Evolutionary conservation across 2,329 filamentous ascomycete genomes (phyloP).

Genomic region (Hypoxylon sp.): DNA sequence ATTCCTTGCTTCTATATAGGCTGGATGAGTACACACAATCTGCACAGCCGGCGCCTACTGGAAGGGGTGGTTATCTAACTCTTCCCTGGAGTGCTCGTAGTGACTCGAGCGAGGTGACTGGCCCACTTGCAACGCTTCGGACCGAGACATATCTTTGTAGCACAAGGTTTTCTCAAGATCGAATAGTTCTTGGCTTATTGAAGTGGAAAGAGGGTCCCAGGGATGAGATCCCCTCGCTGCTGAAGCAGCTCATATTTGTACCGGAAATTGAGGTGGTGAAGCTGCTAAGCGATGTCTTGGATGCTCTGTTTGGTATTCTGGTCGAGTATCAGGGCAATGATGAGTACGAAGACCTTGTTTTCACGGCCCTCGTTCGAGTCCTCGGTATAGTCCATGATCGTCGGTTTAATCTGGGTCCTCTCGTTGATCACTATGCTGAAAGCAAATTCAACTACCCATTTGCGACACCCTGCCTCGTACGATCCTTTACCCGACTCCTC

Average conservation of each 20-base stretch:
- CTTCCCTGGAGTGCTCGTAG: constrained; percentile 81
- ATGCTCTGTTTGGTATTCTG: constrained; percentile 89
- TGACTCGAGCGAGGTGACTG: constrained; percentile 79
- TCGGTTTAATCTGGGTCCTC: constrained; percentile 87
- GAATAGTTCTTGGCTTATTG: constrained; percentile 82
- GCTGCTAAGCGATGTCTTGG: constrained; percentile 87
- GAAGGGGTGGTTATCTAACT: constrained; percentile 87
- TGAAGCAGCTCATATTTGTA: constrained; percentile 90
- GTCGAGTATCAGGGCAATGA: constrained; percentile 92
- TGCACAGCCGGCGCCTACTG: constrained; percentile 69
- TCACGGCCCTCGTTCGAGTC: constrained; percentile 88
- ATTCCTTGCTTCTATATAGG: constrained; percentile 85
- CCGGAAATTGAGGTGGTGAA: constrained; percentile 98
- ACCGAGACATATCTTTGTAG: constrained; percentile 92
- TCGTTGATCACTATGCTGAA: constrained; percentile 93
- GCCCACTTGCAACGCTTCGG: constrained; percentile 81
- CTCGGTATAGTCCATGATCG: constrained; percentile 94
- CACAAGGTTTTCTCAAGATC: constrained; percentile 93
- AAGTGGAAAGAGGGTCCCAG: constrained; percentile 84
- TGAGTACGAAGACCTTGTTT: constrained; percentile 92
- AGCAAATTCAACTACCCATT: constrained; percentile 93
- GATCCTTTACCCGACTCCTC: constrained; percentile 86
- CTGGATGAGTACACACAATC: constrained; percentile 90
- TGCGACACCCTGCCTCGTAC: constrained; percentile 86
- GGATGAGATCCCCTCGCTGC: constrained; percentile 76